Evolutionary conservation across 73 alveolate species (phyloP), one percentile per base, ranked within the genome.

Genomic region (Paramecium caudatum): DNA sequence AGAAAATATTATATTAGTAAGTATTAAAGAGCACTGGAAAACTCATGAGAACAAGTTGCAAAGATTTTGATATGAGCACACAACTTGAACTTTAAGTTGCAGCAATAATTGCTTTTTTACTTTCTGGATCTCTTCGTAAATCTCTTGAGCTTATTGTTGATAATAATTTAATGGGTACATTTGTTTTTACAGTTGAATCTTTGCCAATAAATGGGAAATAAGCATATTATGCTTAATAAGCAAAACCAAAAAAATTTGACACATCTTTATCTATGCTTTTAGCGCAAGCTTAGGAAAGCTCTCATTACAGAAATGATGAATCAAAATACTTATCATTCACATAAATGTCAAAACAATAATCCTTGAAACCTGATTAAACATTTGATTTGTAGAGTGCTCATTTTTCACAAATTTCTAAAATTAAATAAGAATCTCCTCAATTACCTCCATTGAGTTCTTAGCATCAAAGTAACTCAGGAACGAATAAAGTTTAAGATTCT

Each of bases 261-360:
- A 74, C 88, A n/a, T 74, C 88, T 10, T 43, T 74, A 16, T 74
- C 88, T 5, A 74, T 74, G 88, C 46, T 74, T 5, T 74, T 74
- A 45, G 88, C 88, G n/a, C 21, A 74, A 15, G 88, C 88, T 41
- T 74, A 74, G 43, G 88, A 74, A 4, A 74, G 88, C 12, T 74
- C 88, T 19, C 68, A 74, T 27, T 74, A 74, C 43, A 74, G 32
- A 41, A 74, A 74, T 74, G 88, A 74, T 15, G 88, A 74, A 19
- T 74, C 88, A 1, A 74, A 45, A 43, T 74, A 27, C 21, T 17
- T 74, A 47, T 41, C 88, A 17, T 39, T 74, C 15, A 74, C 88
- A 3, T 74, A 74, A 74, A 27, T 74, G 0, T 74, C 88, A 19
- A 74, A 74, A 41, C 8, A 74, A 37, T 74, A 74, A 17, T 74